Conservation (phyloP, 2,329 filamentous ascomycete species). For the Scleromitrula shiraiana region DNA sequence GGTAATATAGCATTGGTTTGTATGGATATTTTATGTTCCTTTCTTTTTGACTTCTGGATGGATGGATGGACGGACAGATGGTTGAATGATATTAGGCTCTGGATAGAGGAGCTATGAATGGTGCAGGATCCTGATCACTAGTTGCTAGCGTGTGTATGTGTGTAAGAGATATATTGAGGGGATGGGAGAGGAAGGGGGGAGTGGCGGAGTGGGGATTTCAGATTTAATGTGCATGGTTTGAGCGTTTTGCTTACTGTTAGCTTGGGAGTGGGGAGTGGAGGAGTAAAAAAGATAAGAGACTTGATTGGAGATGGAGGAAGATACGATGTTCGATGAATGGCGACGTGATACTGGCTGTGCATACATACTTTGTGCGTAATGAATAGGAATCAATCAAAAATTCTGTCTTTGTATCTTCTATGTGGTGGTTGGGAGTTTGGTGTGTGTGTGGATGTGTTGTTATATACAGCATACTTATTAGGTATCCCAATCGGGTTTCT, state of each 20-base stretch:
- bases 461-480: too few relatives aligned
- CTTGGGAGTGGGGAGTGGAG: neutral
- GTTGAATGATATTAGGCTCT: neutral
- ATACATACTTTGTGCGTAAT: neutral
- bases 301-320: neutral
- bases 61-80: too few relatives aligned
- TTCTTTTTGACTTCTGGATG: too few relatives aligned
- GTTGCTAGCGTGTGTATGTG: slow-evolving; percentile 7
- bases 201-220: too few relatives aligned
- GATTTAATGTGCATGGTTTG: neutral
- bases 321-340: too few relatives aligned
- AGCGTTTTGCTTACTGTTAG: neutral
- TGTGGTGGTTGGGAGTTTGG: too few relatives aligned
- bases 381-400: too few relatives aligned
- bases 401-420: too few relatives aligned
- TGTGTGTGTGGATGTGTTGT: too few relatives aligned
- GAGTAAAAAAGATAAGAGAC: neutral
- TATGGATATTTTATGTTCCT: neutral
- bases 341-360: neutral
- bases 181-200: too few relatives aligned
- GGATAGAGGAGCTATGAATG: neutral
- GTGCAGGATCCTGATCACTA: neutral
- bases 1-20: neutral
- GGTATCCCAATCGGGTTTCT: too few relatives aligned
- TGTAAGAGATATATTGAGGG: too few relatives aligned